A percentile compares a stretch with the other conserved stretches of the same genome.
Evolutionary conservation across 2,329 filamentous ascomycete genomes (phyloP).

Genomic region (Fonsecaea multimorphosa): DNA sequence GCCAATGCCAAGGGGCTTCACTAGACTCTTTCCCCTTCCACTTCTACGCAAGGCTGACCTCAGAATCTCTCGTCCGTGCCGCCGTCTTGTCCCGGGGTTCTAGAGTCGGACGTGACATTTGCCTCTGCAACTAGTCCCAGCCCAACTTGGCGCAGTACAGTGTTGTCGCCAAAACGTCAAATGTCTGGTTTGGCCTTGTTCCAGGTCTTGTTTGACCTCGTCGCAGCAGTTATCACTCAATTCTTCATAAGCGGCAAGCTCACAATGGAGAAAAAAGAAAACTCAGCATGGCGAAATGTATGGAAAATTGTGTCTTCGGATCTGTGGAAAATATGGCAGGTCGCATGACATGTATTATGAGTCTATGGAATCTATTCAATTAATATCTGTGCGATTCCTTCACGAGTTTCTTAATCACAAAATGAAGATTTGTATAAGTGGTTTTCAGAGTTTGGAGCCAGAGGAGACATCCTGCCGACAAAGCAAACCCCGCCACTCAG

Average conservation of each 20-base stretch:
- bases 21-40: neutral
- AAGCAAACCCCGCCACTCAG: conserved; percentile 5
- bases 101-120: neutral
- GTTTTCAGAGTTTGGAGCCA: neutral
- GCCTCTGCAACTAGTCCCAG: neutral
- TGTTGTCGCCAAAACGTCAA: conserved; percentile 10
- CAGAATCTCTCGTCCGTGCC: neutral
- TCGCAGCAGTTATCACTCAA: neutral
- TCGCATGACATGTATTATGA: neutral
- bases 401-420: neutral
- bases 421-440: neutral
- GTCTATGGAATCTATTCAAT: neutral
- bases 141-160: neutral
- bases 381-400: neutral
- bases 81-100: neutral
- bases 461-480: neutral
- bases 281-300: neutral
- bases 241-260: too few species aligned
- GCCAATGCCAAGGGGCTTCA: neutral
- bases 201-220: neutral
- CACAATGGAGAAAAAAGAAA: too few species aligned
- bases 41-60: neutral
- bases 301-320: neutral
- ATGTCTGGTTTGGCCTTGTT: conserved; percentile 1
- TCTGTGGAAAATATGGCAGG: neutral